Evolutionary conservation across 805 yeast species (phyloP).

Genomic region (Candida krabiensis): DNA sequence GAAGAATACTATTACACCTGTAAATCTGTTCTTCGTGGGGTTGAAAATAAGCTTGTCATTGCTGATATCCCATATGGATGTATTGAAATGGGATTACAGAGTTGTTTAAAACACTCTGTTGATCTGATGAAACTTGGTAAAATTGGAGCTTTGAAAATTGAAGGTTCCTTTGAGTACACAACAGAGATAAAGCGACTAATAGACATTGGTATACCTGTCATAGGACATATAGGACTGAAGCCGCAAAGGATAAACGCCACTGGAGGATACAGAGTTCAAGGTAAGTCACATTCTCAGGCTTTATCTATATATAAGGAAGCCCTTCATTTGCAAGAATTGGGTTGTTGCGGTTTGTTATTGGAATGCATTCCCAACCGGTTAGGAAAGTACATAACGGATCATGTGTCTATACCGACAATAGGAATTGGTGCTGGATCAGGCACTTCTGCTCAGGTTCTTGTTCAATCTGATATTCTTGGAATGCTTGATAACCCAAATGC

Average conservation of each 20-base stretch:
- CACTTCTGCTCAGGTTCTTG: constrained; percentile 89
- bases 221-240: constrained; percentile 90
- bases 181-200: constrained; percentile 57
- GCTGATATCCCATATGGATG: constrained; percentile 91
- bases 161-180: constrained; percentile 67
- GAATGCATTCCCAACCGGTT: constrained; percentile 85
- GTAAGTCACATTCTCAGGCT: constrained; percentile 58
- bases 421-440: constrained; percentile 94
- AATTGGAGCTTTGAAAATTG: constrained; percentile 76
- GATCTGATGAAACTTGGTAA: constrained; percentile 56
- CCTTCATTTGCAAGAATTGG: constrained; percentile 64
- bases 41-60: constrained; percentile 60
- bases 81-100: constrained; percentile 62
- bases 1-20: constrained; percentile 81
- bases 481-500: constrained; percentile 59
- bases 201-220: constrained; percentile 77
- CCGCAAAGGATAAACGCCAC: constrained; percentile 80
- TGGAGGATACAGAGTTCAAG: constrained; percentile 91
- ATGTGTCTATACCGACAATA: constrained; percentile 72
- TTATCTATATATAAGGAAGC: constrained; percentile 64
- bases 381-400: constrained; percentile 61
- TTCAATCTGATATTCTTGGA: constrained; percentile 81
- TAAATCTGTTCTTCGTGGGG: constrained; percentile 74
- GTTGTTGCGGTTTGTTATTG: constrained; percentile 70
- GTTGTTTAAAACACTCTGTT: constrained; percentile 63